Evolutionary conservation across 2,329 filamentous ascomycete genomes (phyloP), one percentile per base, ranked within the genome.

Genomic region (Diaporthe sp.): DNA sequence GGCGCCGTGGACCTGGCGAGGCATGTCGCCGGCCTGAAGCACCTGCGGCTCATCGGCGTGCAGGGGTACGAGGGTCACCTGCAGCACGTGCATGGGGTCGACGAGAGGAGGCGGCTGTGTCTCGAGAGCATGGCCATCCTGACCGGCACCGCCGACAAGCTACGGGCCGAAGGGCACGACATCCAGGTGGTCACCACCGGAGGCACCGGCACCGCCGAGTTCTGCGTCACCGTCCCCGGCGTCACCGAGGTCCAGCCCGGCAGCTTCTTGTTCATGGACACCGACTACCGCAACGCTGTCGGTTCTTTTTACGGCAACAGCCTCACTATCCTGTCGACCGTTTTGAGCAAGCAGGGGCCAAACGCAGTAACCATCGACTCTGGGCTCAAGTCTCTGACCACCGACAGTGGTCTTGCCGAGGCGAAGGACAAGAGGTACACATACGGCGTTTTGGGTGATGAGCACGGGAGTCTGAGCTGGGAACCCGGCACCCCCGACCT

Each of bases 211-310:
- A 90, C 88, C 1, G 87, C 85, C 2, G 88, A 90, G 76, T 89
- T 90, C 77, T 90, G 88, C 73, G 88, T 85, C 2, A 84, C 81
- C 0, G 87, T 88, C 0, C 84, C 85, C 0, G 88, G 88, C 0
- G 84, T 90, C 0, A 90, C 88, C 1, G 88, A 90, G 78, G 82
- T 90, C 2, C 88, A 90, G 78, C 88, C 88, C 0, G 88, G 88
- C 0, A 88, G 86, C 0, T 90, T 90, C 75, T 85, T 90, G 73
- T 90, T 90, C 79, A 90, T 90, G 88, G 88, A 90, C 74, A 88
- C 88, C 2, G 88, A 90, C 78, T 90, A 90, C 77, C 85, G 88
- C 4, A 87, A 88, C 71, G 88, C 88, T 0, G 83, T 90, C 0
- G 88, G 88, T 1, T 81, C 83, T 0, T 85, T 85, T 73, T 90